Conservation (phyloP, 176 grass and related monocot genomes). For the Olyra latifolia region DNA sequence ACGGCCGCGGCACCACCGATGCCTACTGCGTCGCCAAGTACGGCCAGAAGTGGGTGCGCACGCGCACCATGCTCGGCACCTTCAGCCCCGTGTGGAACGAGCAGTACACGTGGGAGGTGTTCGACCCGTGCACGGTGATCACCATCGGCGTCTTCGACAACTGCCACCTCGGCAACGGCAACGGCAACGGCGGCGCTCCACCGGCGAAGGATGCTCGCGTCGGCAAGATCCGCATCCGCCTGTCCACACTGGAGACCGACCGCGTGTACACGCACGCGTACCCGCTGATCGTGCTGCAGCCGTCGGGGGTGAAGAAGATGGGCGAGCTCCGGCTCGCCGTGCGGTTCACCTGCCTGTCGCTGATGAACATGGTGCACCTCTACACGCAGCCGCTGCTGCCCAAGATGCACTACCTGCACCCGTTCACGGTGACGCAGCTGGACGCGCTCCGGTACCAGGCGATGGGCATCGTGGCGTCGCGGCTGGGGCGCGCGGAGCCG, state of each 20-base stretch:
- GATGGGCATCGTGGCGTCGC: conserved; percentile 65
- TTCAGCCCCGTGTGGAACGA: conserved; percentile 74
- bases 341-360: conserved; percentile 76
- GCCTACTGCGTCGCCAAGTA: conserved; percentile 91
- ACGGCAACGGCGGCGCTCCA: background rate
- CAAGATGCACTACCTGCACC: conserved; percentile 86
- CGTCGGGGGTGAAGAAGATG: conserved; percentile 94
- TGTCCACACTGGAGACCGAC: conserved; percentile 83
- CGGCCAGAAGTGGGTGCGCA: conserved; percentile 95
- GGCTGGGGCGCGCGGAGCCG: conserved; percentile 72
- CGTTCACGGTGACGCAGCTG: conserved; percentile 74
- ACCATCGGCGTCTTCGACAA: conserved; percentile 93
- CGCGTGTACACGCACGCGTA: conserved; percentile 85
- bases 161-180: conserved; percentile 58
- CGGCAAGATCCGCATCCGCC: conserved; percentile 86
- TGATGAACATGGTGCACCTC: conserved; percentile 79
- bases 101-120: conserved; percentile 95
- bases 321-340: conserved; percentile 85
- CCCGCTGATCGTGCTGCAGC: conserved; percentile 64
- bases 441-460: conserved; percentile 86
- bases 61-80: conserved; percentile 72
- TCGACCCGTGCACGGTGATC: conserved; percentile 87
- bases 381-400: conserved; percentile 86
- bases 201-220: conserved; percentile 51
- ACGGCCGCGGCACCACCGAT: conserved; percentile 70